Evolutionary conservation across 345 rosid genomes (phyloP).

Genomic region (Gossypium herbaceum): DNA sequence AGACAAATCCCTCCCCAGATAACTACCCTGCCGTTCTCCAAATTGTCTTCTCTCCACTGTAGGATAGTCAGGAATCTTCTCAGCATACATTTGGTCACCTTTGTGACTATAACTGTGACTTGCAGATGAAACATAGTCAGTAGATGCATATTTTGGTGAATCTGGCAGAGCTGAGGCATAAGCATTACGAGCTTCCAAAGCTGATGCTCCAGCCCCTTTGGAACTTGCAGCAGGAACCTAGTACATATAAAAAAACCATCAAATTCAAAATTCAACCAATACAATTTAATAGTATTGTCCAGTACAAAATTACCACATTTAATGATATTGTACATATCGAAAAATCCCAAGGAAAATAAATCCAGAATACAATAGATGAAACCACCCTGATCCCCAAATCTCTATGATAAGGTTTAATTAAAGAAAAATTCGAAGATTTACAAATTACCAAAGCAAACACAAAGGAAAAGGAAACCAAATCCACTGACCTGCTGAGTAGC

Average conservation of each 20-base stretch:
- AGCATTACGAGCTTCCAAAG: slow-evolving; percentile 63
- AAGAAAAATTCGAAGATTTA: background rate
- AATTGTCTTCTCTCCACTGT: slow-evolving; percentile 69
- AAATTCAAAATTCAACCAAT: background rate
- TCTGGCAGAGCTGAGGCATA: slow-evolving; percentile 59
- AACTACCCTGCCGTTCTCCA: slow-evolving; percentile 63
- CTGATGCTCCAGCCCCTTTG: slow-evolving; percentile 32
- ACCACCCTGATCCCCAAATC: background rate
- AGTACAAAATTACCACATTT: background rate
- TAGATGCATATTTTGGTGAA: slow-evolving; percentile 75
- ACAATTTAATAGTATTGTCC: background rate
- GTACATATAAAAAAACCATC: background rate
- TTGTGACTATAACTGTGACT: slow-evolving; percentile 71
- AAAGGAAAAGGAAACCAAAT: background rate
- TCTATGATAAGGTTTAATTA: background rate
- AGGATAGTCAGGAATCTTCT: slow-evolving; percentile 70
- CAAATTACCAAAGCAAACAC: background rate
- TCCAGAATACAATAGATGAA: background rate
- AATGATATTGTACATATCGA: background rate
- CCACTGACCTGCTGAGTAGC: slow-evolving; percentile 62
- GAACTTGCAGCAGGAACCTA: background rate
- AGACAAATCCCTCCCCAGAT: slow-evolving; percentile 68
- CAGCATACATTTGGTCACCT: slow-evolving; percentile 62
- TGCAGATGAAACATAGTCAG: slow-evolving; percentile 62
- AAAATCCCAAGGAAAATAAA: background rate